These are phyloP conservation scores for Thymus mandschuricus DNA, from an alignment of 257 asterid species.

Conservation along the genomic window DNA sequence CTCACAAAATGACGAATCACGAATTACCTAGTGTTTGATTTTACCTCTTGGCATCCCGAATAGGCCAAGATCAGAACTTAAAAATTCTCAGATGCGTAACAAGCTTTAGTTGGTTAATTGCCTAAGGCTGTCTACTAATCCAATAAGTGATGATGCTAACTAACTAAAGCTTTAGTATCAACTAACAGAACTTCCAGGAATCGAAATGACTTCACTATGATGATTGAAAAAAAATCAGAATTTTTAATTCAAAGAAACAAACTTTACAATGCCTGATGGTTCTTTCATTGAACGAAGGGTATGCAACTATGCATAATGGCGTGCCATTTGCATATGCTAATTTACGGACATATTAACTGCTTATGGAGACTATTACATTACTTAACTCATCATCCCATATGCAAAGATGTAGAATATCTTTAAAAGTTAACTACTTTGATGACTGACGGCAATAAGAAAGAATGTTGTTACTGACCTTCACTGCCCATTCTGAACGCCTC, in stretches of 20 bases:
- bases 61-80: background rate
- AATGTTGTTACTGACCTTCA: conserved; percentile 60
- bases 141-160: background rate
- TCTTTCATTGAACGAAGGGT: too few species aligned
- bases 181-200: background rate
- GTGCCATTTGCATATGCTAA: too few species aligned
- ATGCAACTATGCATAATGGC: too few species aligned
- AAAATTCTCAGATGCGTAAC: background rate
- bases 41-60: conserved; percentile 1
- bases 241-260: background rate
- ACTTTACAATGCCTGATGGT: background rate
- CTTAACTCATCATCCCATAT: too few species aligned
- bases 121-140: conserved; percentile 2
- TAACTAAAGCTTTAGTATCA: background rate
- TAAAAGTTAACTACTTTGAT: background rate
- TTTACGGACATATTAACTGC: too few species aligned
- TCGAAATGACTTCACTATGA: conserved; percentile 1
- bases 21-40: too few species aligned
- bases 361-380: too few species aligned
- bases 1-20: conserved; percentile 2
- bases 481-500: conserved; percentile 96
- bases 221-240: background rate
- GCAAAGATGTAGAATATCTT: background rate
- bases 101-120: background rate
- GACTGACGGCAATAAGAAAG: background rate